Percentiles rank a stretch among this genome's conserved stretches.
Evolutionary conservation across 2,329 filamentous ascomycete species (phyloP).

Genomic region (Myriosclerotinia scirpicola): DNA sequence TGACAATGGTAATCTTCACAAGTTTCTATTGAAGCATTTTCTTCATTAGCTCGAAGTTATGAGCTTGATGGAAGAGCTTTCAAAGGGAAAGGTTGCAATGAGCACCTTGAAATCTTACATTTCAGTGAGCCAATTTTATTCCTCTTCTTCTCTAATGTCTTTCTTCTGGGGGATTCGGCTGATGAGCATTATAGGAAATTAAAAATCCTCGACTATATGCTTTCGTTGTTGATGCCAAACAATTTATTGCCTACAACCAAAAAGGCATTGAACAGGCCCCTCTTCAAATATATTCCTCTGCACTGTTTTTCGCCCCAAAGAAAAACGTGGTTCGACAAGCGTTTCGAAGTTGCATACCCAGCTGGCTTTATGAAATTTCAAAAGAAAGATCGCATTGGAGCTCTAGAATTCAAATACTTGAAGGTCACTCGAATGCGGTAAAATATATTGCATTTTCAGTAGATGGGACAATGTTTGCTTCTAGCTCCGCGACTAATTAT

Average conservation of each 20-base stretch:
- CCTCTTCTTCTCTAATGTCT: too few species aligned
- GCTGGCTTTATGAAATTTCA: neutral
- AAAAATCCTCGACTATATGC: neutral
- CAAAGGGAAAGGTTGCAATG: neutral
- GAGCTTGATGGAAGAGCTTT: neutral
- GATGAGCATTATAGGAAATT: neutral
- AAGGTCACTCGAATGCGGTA: neutral
- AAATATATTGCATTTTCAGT: neutral
- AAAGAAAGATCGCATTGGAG: neutral
- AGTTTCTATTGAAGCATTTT: slow-evolving; percentile 40
- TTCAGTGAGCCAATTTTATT: neutral
- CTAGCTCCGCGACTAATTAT: neutral
- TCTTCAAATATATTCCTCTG: slow-evolving; percentile 10
- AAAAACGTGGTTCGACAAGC: neutral
- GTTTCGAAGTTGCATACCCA: neutral
- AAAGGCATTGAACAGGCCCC: neutral
- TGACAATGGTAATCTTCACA: neutral
- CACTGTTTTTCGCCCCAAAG: slow-evolving; percentile 14
- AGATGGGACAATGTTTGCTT: neutral
- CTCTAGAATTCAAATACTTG: slow-evolving; percentile 1
- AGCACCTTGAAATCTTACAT: neutral
- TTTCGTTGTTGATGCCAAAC: slow-evolving; percentile 9
- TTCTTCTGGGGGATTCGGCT: neutral
- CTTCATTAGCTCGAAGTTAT: slow-evolving; percentile 42
- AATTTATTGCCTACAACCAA: neutral